A percentile compares a stretch with the other conserved stretches of the same genome.
Evolutionary conservation across 352 stramenopile species (phyloP).

Genomic region (Phytophthora tentaculata): DNA sequence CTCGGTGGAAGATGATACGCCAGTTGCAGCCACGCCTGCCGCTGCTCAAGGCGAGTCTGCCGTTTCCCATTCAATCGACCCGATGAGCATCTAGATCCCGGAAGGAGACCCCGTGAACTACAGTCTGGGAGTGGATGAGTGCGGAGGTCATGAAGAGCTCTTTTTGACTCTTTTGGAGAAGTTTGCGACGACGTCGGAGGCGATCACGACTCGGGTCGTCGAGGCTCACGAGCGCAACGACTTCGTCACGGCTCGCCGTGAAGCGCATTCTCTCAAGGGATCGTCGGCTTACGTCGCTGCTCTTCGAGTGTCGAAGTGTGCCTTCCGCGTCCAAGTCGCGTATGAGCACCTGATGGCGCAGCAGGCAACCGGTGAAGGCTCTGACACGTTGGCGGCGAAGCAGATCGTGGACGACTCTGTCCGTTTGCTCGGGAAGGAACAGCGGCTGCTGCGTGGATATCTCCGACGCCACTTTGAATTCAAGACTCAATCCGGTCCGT

Average conservation of each 20-base stretch:
- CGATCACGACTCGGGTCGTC: conserved; percentile 51
- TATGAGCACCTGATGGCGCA: conserved; percentile 53
- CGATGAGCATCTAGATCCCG: conserved; percentile 62
- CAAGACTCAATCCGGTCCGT: conserved; percentile 10
- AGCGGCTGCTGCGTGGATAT: conserved; percentile 69
- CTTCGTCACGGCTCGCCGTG: conserved; percentile 55
- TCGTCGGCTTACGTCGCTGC: conserved; percentile 80
- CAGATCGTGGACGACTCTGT: conserved; percentile 53
- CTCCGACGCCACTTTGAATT: conserved; percentile 81
- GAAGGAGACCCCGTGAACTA: conserved; percentile 81
- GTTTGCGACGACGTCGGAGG: conserved; percentile 54
- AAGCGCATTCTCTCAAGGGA: conserved; percentile 80
- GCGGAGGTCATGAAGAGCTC: conserved; percentile 68
- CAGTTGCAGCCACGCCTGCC: neutral
- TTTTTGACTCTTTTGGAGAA: conserved; percentile 83
- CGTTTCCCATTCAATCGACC: conserved; percentile 24
- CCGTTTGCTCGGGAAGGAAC: conserved; percentile 56
- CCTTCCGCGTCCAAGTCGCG: conserved; percentile 76
- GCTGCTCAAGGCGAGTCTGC: neutral
- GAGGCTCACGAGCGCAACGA: conserved; percentile 52
- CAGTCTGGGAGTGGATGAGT: conserved; percentile 74
- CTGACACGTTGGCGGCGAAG: conserved; percentile 27
- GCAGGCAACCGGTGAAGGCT: conserved; percentile 35
- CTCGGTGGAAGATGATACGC: conserved; percentile 19
- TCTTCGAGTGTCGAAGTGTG: conserved; percentile 71